These are phyloP conservation scores for Houttuynia cordata DNA, from an alignment of 164 flowering plant genomes.

Conservation along the genomic window DNA sequence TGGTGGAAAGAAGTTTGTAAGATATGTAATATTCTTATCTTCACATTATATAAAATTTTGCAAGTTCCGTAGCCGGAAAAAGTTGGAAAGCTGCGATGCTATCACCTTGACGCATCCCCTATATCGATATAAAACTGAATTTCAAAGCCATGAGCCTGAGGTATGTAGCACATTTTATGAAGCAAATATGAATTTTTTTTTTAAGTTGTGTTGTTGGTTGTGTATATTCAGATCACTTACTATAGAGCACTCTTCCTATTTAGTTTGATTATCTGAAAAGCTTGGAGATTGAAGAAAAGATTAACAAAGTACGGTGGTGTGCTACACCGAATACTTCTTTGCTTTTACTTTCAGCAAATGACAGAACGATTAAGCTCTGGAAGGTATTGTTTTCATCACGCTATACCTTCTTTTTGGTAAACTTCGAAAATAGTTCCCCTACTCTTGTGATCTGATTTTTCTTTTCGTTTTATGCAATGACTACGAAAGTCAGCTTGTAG, in stretches of 20 bases:
- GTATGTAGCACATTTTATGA: background rate
- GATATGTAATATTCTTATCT: too few species aligned
- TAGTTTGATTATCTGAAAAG: slow-evolving; percentile 83
- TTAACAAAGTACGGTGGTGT: slow-evolving; percentile 64
- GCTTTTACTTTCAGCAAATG: slow-evolving; percentile 57
- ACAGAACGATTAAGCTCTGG: slow-evolving; percentile 74
- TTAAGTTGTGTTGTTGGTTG: background rate
- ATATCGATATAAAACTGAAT: background rate
- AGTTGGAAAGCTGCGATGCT: background rate
- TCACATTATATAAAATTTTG: too few species aligned
- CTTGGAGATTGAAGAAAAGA: slow-evolving; percentile 76
- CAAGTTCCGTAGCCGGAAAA: background rate
- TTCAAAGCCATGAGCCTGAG: background rate
- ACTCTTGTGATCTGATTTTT: background rate
- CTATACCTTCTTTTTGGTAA: background rate
- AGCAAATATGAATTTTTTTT: background rate
- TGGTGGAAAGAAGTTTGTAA: background rate
- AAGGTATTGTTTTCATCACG: slow-evolving; percentile 31
- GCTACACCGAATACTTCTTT: slow-evolving; percentile 32
- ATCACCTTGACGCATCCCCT: background rate
- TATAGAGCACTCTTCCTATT: background rate
- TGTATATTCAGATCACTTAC: background rate
- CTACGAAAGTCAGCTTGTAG: slow-evolving; percentile 47
- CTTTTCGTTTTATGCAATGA: background rate
- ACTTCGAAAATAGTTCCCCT: background rate